Base-by-base conservation (phyloP, 208 protist species). In the Crithidia fasciculata region DNA sequence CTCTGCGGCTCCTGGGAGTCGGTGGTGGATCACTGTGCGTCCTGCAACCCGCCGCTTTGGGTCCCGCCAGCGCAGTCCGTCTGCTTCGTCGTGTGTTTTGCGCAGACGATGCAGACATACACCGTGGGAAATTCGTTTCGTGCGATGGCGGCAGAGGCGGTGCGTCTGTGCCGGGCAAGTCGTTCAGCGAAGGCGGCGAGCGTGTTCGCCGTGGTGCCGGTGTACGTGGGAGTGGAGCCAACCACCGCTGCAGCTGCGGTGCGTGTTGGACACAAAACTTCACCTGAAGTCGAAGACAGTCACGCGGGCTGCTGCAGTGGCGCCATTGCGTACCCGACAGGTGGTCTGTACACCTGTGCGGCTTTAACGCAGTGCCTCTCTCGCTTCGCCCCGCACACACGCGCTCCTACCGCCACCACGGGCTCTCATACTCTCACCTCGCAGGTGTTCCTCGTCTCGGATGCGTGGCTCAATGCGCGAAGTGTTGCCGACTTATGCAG, bases 291-390 rank as follows among this genome's bases (percentile, higher is more conserved):
- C 90, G 36, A 64, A 84, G 16, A 72, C 58, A 43, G 80, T 43
- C 4, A 52, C 28, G 6, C 4, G 15, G 18, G 9, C 63, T 1
- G 6, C 13, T 5, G 12, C 28, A 49, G 5, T 19, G 53, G 72
- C 45, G 60, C 49, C 39, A 50, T 88, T 3, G 76, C 61, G 55
- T 95, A 91, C 58, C 78, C 91, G 12, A 71, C 78, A 37, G 88
- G 82, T 12, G 91, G 91, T 4, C 56, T 92, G 44, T 95, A 95
- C 75, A 92, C 85, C 5, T 62, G 90, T 12, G 44, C 74, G 1
- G 58, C 58, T 36, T 53, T 62, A 39, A 53, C 50, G 56, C 76
- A 70, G 70, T 76, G 76, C 44, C 68, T 74, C 16, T n/a, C 74
- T 2, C 74, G 66, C 13, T 12, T 66, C 2, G 37, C 0, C 13